Evolutionary conservation across 176 grass and related monocot species (phyloP).

Genomic region (Ensete glaucum): DNA sequence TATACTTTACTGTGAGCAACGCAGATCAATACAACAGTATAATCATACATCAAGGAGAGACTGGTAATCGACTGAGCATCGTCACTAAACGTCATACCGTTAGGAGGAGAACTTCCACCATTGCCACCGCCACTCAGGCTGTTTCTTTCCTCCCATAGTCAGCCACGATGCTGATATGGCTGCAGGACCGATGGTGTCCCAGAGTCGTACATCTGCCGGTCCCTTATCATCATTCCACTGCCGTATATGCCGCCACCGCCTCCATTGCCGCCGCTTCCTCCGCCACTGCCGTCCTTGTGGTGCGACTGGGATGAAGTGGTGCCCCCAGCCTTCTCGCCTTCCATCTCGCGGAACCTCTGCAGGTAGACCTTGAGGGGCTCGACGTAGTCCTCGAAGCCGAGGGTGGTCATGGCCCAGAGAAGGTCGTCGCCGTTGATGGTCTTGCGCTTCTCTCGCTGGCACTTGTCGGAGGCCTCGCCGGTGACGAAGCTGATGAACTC

Average conservation of each 20-base stretch:
- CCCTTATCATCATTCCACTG: too few species aligned
- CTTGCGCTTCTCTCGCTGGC: constrained; percentile 97
- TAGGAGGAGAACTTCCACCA: too few species aligned
- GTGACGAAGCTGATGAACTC: constrained; percentile 99
- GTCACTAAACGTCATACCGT: too few species aligned
- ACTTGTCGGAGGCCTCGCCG: constrained; percentile 96
- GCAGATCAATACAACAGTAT: too few species aligned
- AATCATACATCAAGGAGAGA: too few species aligned
- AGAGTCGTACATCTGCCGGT: neutral
- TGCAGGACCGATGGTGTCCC: neutral
- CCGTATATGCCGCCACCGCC: neutral
- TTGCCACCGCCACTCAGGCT: too few species aligned
- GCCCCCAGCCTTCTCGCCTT: constrained; percentile 53
- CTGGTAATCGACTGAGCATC: too few species aligned
- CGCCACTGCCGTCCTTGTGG: neutral
- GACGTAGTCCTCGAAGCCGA: constrained; percentile 94
- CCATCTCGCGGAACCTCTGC: constrained; percentile 88
- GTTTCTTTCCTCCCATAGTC: too few species aligned
- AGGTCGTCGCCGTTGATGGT: constrained; percentile 97
- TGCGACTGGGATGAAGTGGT: neutral
- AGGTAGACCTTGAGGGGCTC: constrained; percentile 93
- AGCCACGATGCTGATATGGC: too few species aligned
- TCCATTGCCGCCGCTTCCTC: neutral
- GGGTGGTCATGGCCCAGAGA: constrained; percentile 89
- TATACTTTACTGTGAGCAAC: too few species aligned